phyloP scores from a whole-genome alignment of 768 basidiomycete species.

The Amanita polypyramis region DNA sequence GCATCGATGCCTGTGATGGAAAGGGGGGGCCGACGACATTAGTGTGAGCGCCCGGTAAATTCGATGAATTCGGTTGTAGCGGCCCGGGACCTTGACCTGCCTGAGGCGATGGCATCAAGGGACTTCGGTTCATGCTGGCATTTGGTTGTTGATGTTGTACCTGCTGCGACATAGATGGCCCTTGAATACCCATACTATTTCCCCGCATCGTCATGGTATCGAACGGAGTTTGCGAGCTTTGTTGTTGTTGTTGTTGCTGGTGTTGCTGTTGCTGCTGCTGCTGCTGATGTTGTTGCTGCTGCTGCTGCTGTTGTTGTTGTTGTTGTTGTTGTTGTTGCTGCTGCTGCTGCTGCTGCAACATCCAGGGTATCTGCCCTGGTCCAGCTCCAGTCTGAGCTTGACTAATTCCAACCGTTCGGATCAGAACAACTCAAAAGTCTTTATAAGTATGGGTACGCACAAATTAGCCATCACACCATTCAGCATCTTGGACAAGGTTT shows the following conservation, averaged over 20 bases:
- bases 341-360: conserved; percentile 17
- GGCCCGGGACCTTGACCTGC: background rate
- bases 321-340: conserved; percentile 18
- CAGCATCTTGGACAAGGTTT: background rate
- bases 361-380: conserved; percentile 3
- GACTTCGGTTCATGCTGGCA: conserved; percentile 12
- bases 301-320: conserved; percentile 18
- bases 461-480: background rate
- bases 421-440: background rate
- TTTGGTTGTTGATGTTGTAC: conserved; percentile 15
- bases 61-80: background rate
- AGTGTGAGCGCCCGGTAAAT: background rate
- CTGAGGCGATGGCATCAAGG: conserved; percentile 1
- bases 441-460: background rate
- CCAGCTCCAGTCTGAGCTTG: conserved; percentile 4
- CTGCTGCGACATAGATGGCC: conserved; percentile 6
- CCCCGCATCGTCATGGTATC: conserved; percentile 4
- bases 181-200: background rate
- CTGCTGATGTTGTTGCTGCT: conserved; percentile 20
- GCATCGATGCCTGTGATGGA: background rate
- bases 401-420: background rate
- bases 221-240: conserved; percentile 4
- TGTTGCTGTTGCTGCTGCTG: conserved; percentile 20
- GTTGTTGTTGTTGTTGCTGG: conserved; percentile 16
- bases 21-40: background rate